Percentiles rank a stretch among this genome's conserved stretches.
phyloP scores from a whole-genome alignment of 257 asterid species.

The Perilla frutescens region DNA sequence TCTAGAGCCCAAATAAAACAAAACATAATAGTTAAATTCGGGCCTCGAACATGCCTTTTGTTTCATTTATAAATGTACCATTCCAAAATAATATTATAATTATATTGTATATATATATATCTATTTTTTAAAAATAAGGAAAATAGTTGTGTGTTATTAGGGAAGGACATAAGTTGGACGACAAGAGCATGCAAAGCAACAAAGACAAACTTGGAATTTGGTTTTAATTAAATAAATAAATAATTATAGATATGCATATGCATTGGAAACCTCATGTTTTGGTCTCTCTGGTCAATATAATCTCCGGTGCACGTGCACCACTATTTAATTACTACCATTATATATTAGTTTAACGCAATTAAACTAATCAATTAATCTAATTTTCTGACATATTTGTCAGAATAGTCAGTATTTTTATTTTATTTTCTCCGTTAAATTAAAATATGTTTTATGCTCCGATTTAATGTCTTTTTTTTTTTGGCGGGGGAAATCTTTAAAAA shows the following conservation, averaged over 20 bases:
- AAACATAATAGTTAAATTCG: no score
- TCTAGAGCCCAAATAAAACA: no score
- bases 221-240: conserved; percentile 20
- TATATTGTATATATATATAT: no score
- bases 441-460: background rate
- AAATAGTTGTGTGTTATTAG: background rate
- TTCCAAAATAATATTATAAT: background rate
- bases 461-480: background rate
- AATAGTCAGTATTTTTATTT: conserved; percentile 16
- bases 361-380: background rate
- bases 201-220: conserved; percentile 44
- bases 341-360: background rate
- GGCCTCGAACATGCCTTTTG: no score
- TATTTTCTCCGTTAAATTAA: background rate
- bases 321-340: conserved; percentile 36
- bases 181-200: conserved; percentile 59
- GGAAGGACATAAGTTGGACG: conserved; percentile 30
- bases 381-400: conserved; percentile 38
- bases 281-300: conserved; percentile 57
- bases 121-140: background rate
- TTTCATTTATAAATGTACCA: background rate
- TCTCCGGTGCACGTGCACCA: conserved; percentile 59
- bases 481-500: conserved; percentile 23
- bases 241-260: conserved; percentile 32
- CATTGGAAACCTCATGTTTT: conserved; percentile 46